Base-by-base conservation (phyloP, 2,329 filamentous ascomycete species). In the Cordyceps tenuipes region DNA sequence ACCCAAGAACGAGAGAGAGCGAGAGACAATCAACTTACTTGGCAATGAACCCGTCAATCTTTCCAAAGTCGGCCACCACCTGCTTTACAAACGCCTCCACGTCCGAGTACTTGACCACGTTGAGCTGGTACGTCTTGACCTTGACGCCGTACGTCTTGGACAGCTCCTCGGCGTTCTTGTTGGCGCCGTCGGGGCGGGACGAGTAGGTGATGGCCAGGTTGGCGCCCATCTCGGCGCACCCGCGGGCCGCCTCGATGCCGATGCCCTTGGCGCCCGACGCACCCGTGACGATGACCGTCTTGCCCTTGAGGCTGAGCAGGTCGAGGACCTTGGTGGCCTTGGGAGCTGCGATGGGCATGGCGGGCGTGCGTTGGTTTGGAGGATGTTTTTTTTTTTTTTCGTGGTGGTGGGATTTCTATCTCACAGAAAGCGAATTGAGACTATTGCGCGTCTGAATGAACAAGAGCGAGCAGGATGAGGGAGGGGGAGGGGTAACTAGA, bases 11-110 rank as follows among this genome's bases (percentile, higher is more conserved):
- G 17, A 44, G n/a, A n/a, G n/a, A 9, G 13, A 17, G 41, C 3
- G 13, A 17, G 41, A 19, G n/a, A 17, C 12, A 31, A 26, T 17
- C 6, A 29, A 19, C 87, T 46, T 81, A 86, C 72, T 91, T 91
- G 67, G 88, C 88, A 58, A 91, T 82, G 66, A 91, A 90, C 63
- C 86, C 82, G 64, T 91, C 88, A 61, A 91, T 83, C 53, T 84
- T 83, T 67, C 86, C 85, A 70, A 91, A 92, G 69, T 92, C 89
- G 65, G 77, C 76, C 69, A 88, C 80, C 64, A 91, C 85, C 39
- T 91, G 83, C 60, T 76, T 75, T 60, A 85, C 75, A 64, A 83
- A 77, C 50, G 75, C 70, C 69, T 83, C 74, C 59, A 85, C 78
- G 10, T 78, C 73, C 15, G 72, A 66, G 65, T 77, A 81, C 62